phyloP scores from a whole-genome alignment of 169 alveolate genomes.

The Cryptosporidium muris region DNA sequence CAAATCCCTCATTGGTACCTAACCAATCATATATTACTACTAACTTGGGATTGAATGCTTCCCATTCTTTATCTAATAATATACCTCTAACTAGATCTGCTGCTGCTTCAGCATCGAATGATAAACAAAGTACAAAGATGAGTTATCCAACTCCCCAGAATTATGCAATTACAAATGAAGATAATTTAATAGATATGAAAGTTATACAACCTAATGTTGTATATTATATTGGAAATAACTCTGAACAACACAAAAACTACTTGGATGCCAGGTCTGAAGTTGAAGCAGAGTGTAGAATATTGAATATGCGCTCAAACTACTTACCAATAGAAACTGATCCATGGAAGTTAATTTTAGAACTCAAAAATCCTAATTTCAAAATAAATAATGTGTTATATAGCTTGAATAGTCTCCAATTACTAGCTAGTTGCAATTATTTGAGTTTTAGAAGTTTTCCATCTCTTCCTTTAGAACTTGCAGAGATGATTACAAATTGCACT shows the following conservation, averaged over 20 bases:
- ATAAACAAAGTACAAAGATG: neutral
- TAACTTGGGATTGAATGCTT: neutral
- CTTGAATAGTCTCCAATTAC: slow-evolving; percentile 15
- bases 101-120: slow-evolving; percentile 36
- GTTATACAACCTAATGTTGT: neutral
- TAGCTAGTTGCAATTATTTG: slow-evolving; percentile 24
- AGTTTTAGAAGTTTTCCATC: slow-evolving; percentile 50
- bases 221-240: slow-evolving; percentile 13
- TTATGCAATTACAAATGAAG: neutral
- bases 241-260: neutral
- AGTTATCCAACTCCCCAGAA: neutral
- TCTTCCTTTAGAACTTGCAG: slow-evolving; percentile 21
- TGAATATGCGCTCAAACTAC: slow-evolving; percentile 5
- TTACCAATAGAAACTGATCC: slow-evolving; percentile 26
- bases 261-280: neutral
- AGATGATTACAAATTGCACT: slow-evolving; percentile 33
- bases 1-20: slow-evolving; percentile 57
- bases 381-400: slow-evolving; percentile 22
- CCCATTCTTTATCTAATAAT: neutral
- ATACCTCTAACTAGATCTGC: slow-evolving; percentile 63
- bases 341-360: slow-evolving; percentile 37
- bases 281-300: neutral
- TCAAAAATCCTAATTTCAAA: slow-evolving; percentile 19
- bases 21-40: slow-evolving; percentile 42
- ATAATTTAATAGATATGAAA: neutral